Evolutionary conservation across 331 rosid species (phyloP), one percentile per base, ranked within the genome.

Genomic region (Pyracantha coccinea): DNA sequence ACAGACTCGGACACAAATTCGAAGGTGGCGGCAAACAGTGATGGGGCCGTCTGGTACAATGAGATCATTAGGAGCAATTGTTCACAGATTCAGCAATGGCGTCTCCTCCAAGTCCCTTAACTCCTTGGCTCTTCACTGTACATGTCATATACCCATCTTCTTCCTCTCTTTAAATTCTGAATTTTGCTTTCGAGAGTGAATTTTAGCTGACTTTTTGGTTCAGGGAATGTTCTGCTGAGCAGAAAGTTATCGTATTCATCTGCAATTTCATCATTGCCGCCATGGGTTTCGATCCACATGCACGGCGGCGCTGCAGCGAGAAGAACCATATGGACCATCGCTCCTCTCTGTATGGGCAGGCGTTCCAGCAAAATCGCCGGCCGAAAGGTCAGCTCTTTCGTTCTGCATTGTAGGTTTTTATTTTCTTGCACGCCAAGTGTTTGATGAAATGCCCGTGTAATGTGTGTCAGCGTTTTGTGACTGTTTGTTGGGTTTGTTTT

Each of bases 311-410:
- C 33, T 79, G 74, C 44, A 68, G 54, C 59, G 14, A 86, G 90
- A 74, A 88, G 97, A 80, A 82, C 68, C 72, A 86, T 94, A 77
- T 81, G 87, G 88, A 84, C 90, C 41, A 71, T 73, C 79, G 75
- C 88, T 78, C 89, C 93, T 60, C 79, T 91, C 69, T 88, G 84
- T 74, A 90, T 94, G 99, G 99, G 99, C 53, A 85, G 97, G 61
- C 97, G 99, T 76, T 94, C 99, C 77, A 44, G 89, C 87, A 94
- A 92, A 81, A 92, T 94, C 35, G 99, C 97, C 20, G 96, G 97
- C 54, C 77, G 99, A 86, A 94, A 92, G 99, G 99, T 92, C 23
- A 13, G 32, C 7, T 54, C 38, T 58, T 8, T 54, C 23, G 59
- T 11, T 33, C 32, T 55, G 68, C 5, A 41, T 10, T 55, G 15